Percentiles rank a stretch among this genome's conserved stretches.
Conservation (phyloP, 1,284 basidiomycete genomes). For the Naganishia albida region DNA sequence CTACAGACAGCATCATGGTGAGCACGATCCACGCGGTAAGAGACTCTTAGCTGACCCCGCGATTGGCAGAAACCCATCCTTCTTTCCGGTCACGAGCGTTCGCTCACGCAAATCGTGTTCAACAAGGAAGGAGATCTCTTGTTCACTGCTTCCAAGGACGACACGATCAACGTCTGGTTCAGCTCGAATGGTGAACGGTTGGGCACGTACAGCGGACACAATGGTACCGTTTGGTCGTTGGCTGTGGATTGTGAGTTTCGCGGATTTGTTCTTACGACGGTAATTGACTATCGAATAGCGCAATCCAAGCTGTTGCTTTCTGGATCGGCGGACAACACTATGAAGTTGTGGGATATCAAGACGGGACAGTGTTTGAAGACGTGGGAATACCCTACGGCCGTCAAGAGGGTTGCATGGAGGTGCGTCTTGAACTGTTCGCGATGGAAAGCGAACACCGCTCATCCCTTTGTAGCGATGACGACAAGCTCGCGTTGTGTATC, state of each 20-base stretch:
- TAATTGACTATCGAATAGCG: slow-evolving; percentile 56
- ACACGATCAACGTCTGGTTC: slow-evolving; percentile 94
- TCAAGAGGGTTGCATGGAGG: slow-evolving; percentile 79
- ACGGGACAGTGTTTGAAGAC: slow-evolving; percentile 87
- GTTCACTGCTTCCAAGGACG: slow-evolving; percentile 95
- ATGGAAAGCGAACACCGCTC: neutral
- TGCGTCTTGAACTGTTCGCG: slow-evolving; percentile 37
- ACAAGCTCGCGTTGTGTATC: slow-evolving; percentile 81
- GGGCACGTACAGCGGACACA: slow-evolving; percentile 95
- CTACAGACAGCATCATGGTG: slow-evolving; percentile 3
- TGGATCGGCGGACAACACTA: slow-evolving; percentile 81
- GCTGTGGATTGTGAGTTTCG: slow-evolving; percentile 83
- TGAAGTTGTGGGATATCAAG: slow-evolving; percentile 87
- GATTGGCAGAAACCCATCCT: slow-evolving; percentile 53
- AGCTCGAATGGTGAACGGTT: slow-evolving; percentile 98
- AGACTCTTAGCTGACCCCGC: neutral
- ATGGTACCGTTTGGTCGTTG: slow-evolving; percentile 94
- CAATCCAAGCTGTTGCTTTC: slow-evolving; percentile 84
- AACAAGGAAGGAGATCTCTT: slow-evolving; percentile 95
- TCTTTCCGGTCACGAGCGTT: slow-evolving; percentile 80
- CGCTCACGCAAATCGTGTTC: slow-evolving; percentile 95
- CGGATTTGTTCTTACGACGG: neutral
- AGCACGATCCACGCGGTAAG: neutral
- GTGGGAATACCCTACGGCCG: slow-evolving; percentile 98
- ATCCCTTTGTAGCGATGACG: slow-evolving; percentile 72